phyloP scores from a whole-genome alignment of 352 stramenopile genomes.

The Pythium inflatum region DNA sequence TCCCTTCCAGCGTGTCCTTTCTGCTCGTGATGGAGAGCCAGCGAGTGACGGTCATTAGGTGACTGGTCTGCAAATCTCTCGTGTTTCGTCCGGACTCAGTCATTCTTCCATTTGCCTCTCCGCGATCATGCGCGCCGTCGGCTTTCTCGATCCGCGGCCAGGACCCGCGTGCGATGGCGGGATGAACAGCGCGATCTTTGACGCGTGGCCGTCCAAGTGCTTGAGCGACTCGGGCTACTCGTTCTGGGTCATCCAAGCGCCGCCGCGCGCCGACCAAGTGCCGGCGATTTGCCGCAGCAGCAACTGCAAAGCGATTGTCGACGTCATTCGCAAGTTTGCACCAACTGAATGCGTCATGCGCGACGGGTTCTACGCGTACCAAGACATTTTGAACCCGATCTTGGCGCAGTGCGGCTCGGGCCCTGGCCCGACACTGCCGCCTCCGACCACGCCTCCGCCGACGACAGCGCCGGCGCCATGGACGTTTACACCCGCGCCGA shows the following conservation, averaged over 20 bases:
- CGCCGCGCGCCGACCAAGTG: neutral
- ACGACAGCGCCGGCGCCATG: neutral
- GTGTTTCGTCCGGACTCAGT: neutral
- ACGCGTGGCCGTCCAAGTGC: neutral
- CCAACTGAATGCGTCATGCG: conserved; percentile 24
- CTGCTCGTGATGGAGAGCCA: too few species aligned
- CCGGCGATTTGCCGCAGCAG: neutral
- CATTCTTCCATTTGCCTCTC: neutral
- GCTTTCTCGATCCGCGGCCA: neutral
- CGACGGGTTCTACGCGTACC: conserved; percentile 13
- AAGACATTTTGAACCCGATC: conserved; percentile 21
- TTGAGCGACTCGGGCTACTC: neutral
- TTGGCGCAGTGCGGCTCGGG: neutral
- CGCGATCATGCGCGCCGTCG: conserved; percentile 1
- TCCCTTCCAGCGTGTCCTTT: too few species aligned
- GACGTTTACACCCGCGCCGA: too few species aligned
- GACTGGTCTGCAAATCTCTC: neutral
- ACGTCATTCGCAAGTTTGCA: conserved; percentile 4
- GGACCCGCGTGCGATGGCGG: neutral
- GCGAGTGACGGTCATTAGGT: too few species aligned
- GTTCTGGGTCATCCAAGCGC: conserved; percentile 12
- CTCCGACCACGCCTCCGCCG: neutral
- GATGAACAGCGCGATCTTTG: neutral
- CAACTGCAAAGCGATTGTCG: neutral
- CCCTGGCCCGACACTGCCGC: neutral